phyloP scores from a whole-genome alignment of 2,329 filamentous ascomycete genomes.

The Calonectria naviculata region DNA sequence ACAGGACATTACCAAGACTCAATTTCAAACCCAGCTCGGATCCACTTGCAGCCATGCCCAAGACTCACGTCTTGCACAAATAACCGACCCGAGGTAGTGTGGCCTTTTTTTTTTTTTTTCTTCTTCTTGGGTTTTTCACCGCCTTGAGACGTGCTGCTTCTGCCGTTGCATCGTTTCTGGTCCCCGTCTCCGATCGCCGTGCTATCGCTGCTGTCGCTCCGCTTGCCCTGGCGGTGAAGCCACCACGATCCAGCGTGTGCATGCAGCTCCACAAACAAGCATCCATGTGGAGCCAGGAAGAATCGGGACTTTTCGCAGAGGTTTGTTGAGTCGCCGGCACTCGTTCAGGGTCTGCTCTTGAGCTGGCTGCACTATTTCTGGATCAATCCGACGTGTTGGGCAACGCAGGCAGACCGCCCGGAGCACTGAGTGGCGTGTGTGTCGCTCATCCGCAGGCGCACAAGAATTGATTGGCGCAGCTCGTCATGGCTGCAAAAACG shows the following conservation, averaged over 20 bases:
- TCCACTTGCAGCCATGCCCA: background rate
- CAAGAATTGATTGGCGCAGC: background rate
- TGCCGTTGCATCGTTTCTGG: slow-evolving; percentile 13
- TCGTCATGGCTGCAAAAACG: background rate
- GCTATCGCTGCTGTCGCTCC: slow-evolving; percentile 12
- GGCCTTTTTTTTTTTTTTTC: background rate
- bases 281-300: slow-evolving; percentile 7
- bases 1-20: background rate
- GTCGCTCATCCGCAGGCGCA: background rate
- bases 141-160: background rate
- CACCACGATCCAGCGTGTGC: slow-evolving; percentile 22
- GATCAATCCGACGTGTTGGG: slow-evolving; percentile 3
- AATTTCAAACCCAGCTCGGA: background rate
- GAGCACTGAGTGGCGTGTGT: background rate
- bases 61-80: background rate
- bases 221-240: slow-evolving; percentile 24
- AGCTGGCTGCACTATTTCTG: slow-evolving; percentile 10
- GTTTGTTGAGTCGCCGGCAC: slow-evolving; percentile 5
- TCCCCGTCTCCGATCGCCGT: slow-evolving; percentile 8
- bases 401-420: slow-evolving; percentile 2
- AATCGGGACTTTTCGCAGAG: slow-evolving; percentile 5
- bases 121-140: slow-evolving; percentile 4
- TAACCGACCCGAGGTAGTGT: background rate
- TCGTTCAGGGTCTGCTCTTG: background rate
- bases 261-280: slow-evolving; percentile 18